Conservation (phyloP, 1,284 basidiomycete genomes). For the Ganoderma sinense region DNA sequence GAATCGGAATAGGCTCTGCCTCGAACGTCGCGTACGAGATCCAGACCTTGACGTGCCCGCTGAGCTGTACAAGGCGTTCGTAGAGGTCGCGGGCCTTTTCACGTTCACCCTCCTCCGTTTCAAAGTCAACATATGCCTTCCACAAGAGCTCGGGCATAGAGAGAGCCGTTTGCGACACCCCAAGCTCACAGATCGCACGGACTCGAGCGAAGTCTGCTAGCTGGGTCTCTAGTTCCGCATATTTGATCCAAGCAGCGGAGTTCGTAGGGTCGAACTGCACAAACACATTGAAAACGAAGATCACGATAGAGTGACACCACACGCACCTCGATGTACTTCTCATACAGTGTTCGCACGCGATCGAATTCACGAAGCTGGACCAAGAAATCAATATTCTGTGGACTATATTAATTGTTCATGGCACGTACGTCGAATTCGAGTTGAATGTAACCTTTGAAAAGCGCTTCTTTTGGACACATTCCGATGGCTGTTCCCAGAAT, state of each 20-base stretch:
- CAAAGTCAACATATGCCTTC: conserved; percentile 98
- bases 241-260: conserved; percentile 96
- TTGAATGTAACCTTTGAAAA: conserved; percentile 95
- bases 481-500: conserved; percentile 92
- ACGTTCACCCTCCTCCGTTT: conserved; percentile 93
- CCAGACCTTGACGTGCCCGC: conserved; percentile 96
- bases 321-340: conserved; percentile 90
- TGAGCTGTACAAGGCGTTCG: conserved; percentile 87
- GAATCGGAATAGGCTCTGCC: conserved; percentile 70
- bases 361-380: conserved; percentile 91
- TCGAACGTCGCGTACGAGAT: conserved; percentile 84
- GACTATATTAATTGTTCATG: background rate
- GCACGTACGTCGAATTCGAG: conserved; percentile 83
- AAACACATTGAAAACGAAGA: background rate
- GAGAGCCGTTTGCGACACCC: conserved; percentile 87
- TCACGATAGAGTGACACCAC: background rate
- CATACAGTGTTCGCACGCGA: conserved; percentile 89
- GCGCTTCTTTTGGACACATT: conserved; percentile 93
- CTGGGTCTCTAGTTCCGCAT: conserved; percentile 93
- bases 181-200: conserved; percentile 96
- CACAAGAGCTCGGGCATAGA: conserved; percentile 99
- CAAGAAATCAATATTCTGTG: conserved; percentile 3
- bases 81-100: conserved; percentile 88
- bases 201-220: conserved; percentile 93
- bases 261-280: conserved; percentile 87